phyloP scores from a whole-genome alignment of 208 protist genomes.

The Tritrichomonas foetus region DNA sequence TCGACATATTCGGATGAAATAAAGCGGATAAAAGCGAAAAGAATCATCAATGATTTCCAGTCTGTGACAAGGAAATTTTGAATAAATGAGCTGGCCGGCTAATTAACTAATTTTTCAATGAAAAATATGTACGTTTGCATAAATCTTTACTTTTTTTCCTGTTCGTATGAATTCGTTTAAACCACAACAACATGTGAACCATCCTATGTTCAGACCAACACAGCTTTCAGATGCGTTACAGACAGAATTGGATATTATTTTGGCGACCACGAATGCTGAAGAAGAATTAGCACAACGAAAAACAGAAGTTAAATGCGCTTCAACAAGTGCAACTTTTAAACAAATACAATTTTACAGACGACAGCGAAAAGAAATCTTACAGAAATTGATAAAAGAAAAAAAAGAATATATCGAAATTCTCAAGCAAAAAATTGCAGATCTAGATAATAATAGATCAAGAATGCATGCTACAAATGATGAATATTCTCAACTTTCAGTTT shows the following conservation, averaged over 20 bases:
- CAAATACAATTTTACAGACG: constrained; percentile 8
- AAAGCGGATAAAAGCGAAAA: no score
- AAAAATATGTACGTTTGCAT: no score
- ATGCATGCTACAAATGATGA: no score
- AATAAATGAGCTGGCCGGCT: no score
- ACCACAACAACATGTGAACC: not conserved
- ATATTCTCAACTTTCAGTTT: no score
- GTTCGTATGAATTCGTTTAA: no score
- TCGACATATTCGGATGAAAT: no score
- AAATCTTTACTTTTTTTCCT: no score
- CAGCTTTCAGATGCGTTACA: not conserved
- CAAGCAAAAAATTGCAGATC: not conserved
- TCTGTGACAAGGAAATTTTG: no score
- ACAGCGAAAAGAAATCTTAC: not conserved
- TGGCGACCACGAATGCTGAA: not conserved
- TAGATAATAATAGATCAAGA: not conserved
- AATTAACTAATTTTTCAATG: no score
- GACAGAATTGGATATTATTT: not conserved
- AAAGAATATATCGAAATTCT: constrained; percentile 6
- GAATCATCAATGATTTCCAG: no score
- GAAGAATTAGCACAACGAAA: not conserved
- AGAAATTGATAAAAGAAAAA: not conserved
- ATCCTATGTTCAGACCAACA: not conserved
- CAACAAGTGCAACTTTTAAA: not conserved
- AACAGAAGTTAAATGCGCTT: not conserved